These are phyloP conservation scores for Stachybotrys chartarum DNA, from an alignment of 2,329 filamentous ascomycete genomes.

Conservation along the genomic window DNA sequence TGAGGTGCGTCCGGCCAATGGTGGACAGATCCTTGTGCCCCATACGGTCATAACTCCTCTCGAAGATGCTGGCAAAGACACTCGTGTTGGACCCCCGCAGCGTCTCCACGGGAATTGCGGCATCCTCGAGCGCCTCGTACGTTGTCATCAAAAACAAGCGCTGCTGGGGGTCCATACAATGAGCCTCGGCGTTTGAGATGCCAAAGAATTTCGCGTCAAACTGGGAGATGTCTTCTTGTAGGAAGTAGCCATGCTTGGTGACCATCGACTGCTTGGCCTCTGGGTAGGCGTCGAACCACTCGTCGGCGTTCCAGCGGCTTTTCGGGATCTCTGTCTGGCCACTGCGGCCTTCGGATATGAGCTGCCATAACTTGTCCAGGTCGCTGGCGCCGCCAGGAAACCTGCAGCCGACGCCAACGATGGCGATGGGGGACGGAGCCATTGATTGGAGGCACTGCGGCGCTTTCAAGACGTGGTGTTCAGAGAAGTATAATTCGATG, in stretches of 20 bases:
- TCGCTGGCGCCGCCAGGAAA: neutral
- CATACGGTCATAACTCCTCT: neutral
- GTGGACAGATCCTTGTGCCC: neutral
- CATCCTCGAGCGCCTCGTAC: conserved; percentile 4
- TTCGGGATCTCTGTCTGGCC: neutral
- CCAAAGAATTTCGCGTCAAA: conserved; percentile 34
- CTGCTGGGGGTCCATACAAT: conserved; percentile 5
- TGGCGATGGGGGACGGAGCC: neutral
- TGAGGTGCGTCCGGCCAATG: neutral
- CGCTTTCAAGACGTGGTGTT: no score
- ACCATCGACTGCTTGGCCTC: neutral
- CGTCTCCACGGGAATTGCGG: neutral
- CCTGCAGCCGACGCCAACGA: neutral
- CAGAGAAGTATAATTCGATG: no score
- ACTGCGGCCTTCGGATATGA: neutral
- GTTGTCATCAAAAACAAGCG: conserved; percentile 1
- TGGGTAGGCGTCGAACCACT: neutral
- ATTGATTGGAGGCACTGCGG: neutral
- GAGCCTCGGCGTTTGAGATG: conserved; percentile 4
- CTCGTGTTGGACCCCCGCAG: neutral
- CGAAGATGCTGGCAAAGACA: neutral
- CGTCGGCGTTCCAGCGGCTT: neutral
- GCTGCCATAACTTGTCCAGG: neutral
- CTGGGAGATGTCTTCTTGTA: conserved; percentile 21
- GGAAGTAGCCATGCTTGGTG: conserved; percentile 17